phyloP scores from a whole-genome alignment of 139 green algal species.

The Volvox reticuliferus region DNA sequence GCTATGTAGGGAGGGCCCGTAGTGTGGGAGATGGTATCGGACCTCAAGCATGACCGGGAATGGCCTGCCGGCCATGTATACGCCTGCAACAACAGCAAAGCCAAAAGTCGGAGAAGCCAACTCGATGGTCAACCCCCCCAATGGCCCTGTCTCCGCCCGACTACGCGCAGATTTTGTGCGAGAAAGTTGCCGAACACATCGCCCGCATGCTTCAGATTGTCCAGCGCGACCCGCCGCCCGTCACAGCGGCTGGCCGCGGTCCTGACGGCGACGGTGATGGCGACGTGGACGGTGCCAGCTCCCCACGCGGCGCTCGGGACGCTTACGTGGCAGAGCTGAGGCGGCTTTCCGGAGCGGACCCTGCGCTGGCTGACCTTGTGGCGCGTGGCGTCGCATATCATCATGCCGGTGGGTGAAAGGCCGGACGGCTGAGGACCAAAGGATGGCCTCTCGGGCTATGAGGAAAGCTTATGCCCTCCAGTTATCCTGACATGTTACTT shows the following conservation, averaged over 20 bases:
- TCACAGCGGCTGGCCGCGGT: background rate
- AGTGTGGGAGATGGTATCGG: too few relatives aligned
- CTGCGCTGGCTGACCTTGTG: conserved; percentile 47
- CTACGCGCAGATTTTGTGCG: conserved; percentile 7
- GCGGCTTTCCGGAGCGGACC: conserved; percentile 15
- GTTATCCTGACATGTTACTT: too few relatives aligned
- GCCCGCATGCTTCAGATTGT: background rate
- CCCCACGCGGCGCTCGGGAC: conserved; percentile 13
- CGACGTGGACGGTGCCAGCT: background rate
- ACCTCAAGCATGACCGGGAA: too few relatives aligned
- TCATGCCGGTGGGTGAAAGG: conserved; percentile 17
- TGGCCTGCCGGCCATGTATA: too few relatives aligned
- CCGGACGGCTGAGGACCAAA: background rate
- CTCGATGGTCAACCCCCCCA: too few relatives aligned
- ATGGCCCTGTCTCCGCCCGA: background rate
- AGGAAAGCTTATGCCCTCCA: too few relatives aligned
- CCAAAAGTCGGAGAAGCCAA: too few relatives aligned
- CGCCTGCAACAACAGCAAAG: too few relatives aligned
- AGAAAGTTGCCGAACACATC: conserved; percentile 34
- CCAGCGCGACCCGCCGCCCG: conserved; percentile 19
- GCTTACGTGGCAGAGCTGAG: conserved; percentile 40
- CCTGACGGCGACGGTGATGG: background rate
- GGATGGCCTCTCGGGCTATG: too few relatives aligned
- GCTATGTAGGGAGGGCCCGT: too few relatives aligned
- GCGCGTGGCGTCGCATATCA: conserved; percentile 81